Evolutionary conservation across 129 eudicot genomes (phyloP), one percentile per base, ranked within the genome.

Genomic region (Centaurea solstitialis): DNA sequence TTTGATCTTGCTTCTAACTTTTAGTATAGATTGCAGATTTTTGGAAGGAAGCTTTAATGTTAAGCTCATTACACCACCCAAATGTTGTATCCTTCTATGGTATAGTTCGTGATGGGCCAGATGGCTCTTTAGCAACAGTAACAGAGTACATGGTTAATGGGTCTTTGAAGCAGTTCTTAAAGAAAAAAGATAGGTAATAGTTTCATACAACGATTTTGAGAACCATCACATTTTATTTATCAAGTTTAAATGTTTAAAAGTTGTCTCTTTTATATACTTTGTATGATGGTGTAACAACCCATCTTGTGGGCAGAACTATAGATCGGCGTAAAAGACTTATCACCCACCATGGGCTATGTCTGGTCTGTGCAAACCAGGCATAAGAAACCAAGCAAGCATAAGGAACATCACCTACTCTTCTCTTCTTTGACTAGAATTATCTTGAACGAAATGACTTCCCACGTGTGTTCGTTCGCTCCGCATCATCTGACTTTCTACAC

Each of bases 51-150:
- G 98, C 98, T 73, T 82, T 88, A 24, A 83, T 90, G 76, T 80
- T 94, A 83, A 90, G 98, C 73, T 89, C 97, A 57, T 85, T 94
- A 81, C 98, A 94, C 80, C 98, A 93, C 82, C 98, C 98, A 80
- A 93, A 93, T 91, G 98, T 93, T 64, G 98, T 93, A 78, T 88
- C 98, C 47, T 91, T 94, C 65, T 94, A 94, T 81, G 98, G 98
- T 30, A 90, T 94, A 21, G 98, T 91, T 74, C 97, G 98, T 84
- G 97, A 91, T 86, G 98, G 98, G 1, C 97, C 97, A 18, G 92
- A 88, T 85, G 97, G 98, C 20, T 89, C 95, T 70, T 86, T 94
- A 68, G 98, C 98, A 50, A 94, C 98, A 22, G 97, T 94, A 23
- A 94, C 97, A 22, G 98, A 94, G 72, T 94, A 87, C 90, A 94